phyloP scores from a whole-genome alignment of 2,329 filamentous ascomycete species.

The Arthrobotrys musiformis region DNA sequence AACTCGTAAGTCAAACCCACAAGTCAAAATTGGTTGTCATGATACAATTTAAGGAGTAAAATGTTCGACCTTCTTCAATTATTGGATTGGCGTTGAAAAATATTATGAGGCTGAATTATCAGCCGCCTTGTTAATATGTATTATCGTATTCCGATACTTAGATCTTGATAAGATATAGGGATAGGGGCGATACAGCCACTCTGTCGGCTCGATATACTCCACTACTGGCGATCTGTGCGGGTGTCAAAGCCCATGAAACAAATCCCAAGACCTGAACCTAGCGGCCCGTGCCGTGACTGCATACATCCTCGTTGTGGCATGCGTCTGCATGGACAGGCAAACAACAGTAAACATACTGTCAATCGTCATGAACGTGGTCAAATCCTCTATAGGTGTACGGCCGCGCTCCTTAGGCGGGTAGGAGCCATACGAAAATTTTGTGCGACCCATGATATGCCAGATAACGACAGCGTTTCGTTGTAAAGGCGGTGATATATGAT shows the following conservation, averaged over 20 bases:
- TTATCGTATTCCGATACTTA: background rate
- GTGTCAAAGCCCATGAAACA: conserved; percentile 13
- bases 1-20: no score
- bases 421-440: background rate
- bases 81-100: background rate
- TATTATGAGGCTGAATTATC: conserved; percentile 6
- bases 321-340: conserved; percentile 3
- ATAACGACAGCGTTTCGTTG: background rate
- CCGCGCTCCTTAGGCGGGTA: background rate
- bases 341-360: background rate
- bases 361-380: background rate
- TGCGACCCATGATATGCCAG: background rate
- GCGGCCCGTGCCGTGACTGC: conserved; percentile 17
- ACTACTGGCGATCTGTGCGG: conserved; percentile 4
- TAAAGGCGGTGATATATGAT: no score
- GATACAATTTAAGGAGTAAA: background rate
- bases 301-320: conserved; percentile 10
- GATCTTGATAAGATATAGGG: background rate
- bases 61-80: background rate
- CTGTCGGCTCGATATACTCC: conserved; percentile 11
- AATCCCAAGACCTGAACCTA: conserved; percentile 5
- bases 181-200: background rate
- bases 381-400: background rate
- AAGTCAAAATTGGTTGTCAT: conserved; percentile 1
- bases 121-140: background rate